Conservation (phyloP, 371 early-diverging fungal species). For the Mucor circinelloides region DNA sequence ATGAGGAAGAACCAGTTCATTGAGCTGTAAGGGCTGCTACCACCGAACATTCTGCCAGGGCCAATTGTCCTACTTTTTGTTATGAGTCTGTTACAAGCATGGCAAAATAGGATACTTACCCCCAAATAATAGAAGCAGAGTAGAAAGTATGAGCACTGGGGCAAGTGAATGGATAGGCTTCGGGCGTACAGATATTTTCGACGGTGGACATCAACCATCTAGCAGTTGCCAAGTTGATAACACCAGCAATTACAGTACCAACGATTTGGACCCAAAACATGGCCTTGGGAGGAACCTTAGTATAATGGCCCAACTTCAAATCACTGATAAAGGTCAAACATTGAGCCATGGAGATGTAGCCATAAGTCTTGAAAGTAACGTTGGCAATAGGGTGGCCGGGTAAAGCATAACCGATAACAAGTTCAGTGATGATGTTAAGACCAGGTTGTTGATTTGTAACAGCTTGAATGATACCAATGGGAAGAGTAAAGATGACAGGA, state of each 20-base stretch:
- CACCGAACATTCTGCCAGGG: slow-evolving; percentile 73
- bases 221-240: slow-evolving; percentile 66
- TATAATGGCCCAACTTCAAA: slow-evolving; percentile 72
- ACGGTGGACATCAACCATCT: slow-evolving; percentile 67
- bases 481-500: slow-evolving; percentile 70
- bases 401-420: slow-evolving; percentile 64
- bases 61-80: slow-evolving; percentile 68
- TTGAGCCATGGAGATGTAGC: slow-evolving; percentile 65
- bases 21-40: slow-evolving; percentile 53
- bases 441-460: slow-evolving; percentile 72
- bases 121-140: slow-evolving; percentile 76
- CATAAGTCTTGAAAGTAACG: slow-evolving; percentile 71
- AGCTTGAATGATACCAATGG: slow-evolving; percentile 80
- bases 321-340: slow-evolving; percentile 62
- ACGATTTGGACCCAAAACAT: slow-evolving; percentile 69
- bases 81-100: too few species aligned
- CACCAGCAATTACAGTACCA: slow-evolving; percentile 59
- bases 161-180: slow-evolving; percentile 61
- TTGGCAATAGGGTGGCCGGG: slow-evolving; percentile 69
- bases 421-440: slow-evolving; percentile 75
- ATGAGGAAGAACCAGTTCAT: slow-evolving; percentile 65
- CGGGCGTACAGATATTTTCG: slow-evolving; percentile 56
- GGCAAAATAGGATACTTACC: slow-evolving; percentile 10
- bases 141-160: slow-evolving; percentile 61
- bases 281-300: slow-evolving; percentile 69